These are phyloP conservation scores for Sugiyamaella floridensis DNA, from an alignment of 805 yeast genomes.

Conservation along the genomic window DNA sequence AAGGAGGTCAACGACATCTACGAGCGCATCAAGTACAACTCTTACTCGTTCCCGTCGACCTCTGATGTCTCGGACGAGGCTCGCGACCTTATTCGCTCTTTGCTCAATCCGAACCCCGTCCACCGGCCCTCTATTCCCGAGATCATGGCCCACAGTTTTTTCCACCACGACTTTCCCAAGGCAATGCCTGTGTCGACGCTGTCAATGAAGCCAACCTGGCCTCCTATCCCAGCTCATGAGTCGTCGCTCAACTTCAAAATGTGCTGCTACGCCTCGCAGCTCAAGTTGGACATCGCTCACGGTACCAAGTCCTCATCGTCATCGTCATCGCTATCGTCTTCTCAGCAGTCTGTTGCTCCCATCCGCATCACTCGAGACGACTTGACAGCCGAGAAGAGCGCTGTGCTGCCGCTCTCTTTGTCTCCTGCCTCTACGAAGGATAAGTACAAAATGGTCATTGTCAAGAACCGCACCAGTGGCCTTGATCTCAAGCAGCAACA, in stretches of 20 bases:
- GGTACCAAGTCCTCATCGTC: background rate
- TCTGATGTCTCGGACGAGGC: conserved; percentile 65
- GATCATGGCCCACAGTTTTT: conserved; percentile 79
- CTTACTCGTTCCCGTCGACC: conserved; percentile 71
- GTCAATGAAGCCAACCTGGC: conserved; percentile 53
- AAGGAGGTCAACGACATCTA: conserved; percentile 89
- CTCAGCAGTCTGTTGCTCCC: conserved; percentile 3
- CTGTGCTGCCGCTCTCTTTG: conserved; percentile 73
- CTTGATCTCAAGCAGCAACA: conserved; percentile 9
- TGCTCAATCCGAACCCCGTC: conserved; percentile 70
- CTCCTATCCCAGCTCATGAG: conserved; percentile 45
- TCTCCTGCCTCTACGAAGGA: conserved; percentile 88
- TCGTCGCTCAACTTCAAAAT: conserved; percentile 14
- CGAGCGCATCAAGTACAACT: conserved; percentile 80
- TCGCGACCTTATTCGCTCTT: conserved; percentile 57
- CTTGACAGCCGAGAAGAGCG: conserved; percentile 35
- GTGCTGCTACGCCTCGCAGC: conserved; percentile 7
- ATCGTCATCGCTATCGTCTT: background rate
- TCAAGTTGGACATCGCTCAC: background rate
- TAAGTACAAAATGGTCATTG: conserved; percentile 54
- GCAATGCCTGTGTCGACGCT: conserved; percentile 56
- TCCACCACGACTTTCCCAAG: conserved; percentile 67
- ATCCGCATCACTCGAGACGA: conserved; percentile 22
- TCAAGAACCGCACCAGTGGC: conserved; percentile 14
- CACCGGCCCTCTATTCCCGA: conserved; percentile 76